Evolutionary conservation across 768 basidiomycete species (phyloP).

Genomic region (Mycena maculata): DNA sequence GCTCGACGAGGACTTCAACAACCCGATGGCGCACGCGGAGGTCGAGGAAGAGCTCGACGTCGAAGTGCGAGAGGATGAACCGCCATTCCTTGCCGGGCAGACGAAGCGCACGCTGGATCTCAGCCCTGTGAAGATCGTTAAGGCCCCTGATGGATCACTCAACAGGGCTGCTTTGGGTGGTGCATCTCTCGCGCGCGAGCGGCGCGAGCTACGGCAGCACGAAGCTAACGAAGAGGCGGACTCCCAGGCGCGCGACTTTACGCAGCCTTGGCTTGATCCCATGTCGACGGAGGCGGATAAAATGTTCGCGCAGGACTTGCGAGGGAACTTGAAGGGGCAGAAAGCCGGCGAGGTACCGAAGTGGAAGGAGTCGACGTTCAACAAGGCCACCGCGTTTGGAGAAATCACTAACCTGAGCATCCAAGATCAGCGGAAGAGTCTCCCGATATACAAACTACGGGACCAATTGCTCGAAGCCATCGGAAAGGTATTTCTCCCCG

Average conservation of each 20-base stretch:
- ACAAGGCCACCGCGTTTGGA: slow-evolving; percentile 96
- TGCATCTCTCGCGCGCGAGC: slow-evolving; percentile 93
- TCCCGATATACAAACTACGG: slow-evolving; percentile 96
- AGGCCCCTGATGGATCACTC: slow-evolving; percentile 96
- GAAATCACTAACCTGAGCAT: slow-evolving; percentile 92
- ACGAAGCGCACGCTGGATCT: slow-evolving; percentile 95
- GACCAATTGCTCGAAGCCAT: slow-evolving; percentile 92
- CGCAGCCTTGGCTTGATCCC: slow-evolving; percentile 96
- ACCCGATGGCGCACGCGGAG: slow-evolving; percentile 82
- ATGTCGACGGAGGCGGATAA: slow-evolving; percentile 91
- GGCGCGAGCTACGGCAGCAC: slow-evolving; percentile 93
- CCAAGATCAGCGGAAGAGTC: slow-evolving; percentile 89
- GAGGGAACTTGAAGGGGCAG: slow-evolving; percentile 84
- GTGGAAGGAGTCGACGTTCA: slow-evolving; percentile 94
- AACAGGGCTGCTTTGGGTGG: slow-evolving; percentile 96
- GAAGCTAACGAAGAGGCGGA: slow-evolving; percentile 95
- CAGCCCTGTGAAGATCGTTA: slow-evolving; percentile 97
- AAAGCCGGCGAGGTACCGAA: slow-evolving; percentile 84
- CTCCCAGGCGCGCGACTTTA: slow-evolving; percentile 94
- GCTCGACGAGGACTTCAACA: slow-evolving; percentile 85
- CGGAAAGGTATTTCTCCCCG: slow-evolving; percentile 66
- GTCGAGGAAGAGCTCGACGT: slow-evolving; percentile 98
- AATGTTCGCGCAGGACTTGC: slow-evolving; percentile 92
- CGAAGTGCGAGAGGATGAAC: slow-evolving; percentile 96
- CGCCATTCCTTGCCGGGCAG: slow-evolving; percentile 95